Conservation (phyloP, 2,329 filamentous ascomycete species). For the Arthrobotrys megalospora region DNA sequence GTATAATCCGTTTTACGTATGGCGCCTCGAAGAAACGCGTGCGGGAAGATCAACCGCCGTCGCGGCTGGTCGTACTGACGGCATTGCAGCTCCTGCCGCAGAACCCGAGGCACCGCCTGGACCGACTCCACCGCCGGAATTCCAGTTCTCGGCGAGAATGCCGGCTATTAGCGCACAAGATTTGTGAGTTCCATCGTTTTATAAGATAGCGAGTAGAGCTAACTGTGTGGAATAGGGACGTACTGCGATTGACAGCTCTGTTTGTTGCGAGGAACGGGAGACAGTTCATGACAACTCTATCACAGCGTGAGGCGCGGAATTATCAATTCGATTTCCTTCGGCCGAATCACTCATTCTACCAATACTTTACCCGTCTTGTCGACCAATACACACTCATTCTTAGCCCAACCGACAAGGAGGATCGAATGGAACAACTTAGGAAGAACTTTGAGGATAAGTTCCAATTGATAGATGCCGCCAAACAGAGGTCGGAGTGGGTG, state of each 20-base stretch:
- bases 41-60: conserved; percentile 85
- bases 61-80: conserved; percentile 80
- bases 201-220: conserved; percentile 1
- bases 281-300: conserved; percentile 89
- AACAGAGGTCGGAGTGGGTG: conserved; percentile 87
- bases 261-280: conserved; percentile 95
- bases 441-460: conserved; percentile 84
- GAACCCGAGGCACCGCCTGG: conserved; percentile 80
- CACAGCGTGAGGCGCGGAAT: conserved; percentile 89
- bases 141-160: conserved; percentile 95
- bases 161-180: conserved; percentile 97
- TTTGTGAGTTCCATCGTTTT: conserved; percentile 75
- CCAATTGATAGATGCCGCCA: conserved; percentile 83
- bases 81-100: conserved; percentile 71
- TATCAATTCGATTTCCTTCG: conserved; percentile 96
- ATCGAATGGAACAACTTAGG: conserved; percentile 80
- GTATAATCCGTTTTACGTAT: conserved; percentile 90
- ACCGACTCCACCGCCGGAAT: conserved; percentile 86
- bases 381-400: conserved; percentile 82
- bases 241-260: conserved; percentile 81
- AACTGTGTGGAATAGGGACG: conserved; percentile 60
- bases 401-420: conserved; percentile 70
- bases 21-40: conserved; percentile 88
- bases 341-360: conserved; percentile 94
- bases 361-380: conserved; percentile 91